phyloP scores from a whole-genome alignment of 805 yeast species.

The Yarrowia alimentaria region DNA sequence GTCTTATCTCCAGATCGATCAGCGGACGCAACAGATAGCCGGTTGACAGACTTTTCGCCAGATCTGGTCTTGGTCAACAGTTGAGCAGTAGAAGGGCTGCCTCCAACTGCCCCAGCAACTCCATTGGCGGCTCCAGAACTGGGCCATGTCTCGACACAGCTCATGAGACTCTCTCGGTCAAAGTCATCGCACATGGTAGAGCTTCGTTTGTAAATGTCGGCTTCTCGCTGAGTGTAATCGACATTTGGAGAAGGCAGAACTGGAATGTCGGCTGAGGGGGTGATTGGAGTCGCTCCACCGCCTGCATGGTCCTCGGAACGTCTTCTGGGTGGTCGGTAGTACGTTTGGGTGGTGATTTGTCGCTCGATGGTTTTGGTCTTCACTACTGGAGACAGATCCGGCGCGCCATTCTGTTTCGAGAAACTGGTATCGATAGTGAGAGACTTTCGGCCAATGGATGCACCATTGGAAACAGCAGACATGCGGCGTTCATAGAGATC shows the following conservation, averaged over 20 bases:
- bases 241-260: slow-evolving; percentile 35
- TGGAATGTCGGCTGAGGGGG: slow-evolving; percentile 34
- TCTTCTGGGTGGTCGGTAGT: slow-evolving; percentile 36
- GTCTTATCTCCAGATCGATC: too few relatives aligned
- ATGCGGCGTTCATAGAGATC: too few relatives aligned
- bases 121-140: too few relatives aligned
- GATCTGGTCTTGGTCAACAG: slow-evolving; percentile 7
- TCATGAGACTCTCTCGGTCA: not conserved
- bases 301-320: slow-evolving; percentile 28
- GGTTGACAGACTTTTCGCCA: not conserved
- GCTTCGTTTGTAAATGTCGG: slow-evolving; percentile 18
- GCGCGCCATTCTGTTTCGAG: too few relatives aligned
- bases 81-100: slow-evolving; percentile 3
- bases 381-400: too few relatives aligned
- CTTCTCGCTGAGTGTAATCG: slow-evolving; percentile 32
- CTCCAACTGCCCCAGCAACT: too few relatives aligned
- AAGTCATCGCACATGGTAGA: slow-evolving; percentile 22
- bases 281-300: slow-evolving; percentile 32
- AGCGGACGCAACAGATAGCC: too few relatives aligned
- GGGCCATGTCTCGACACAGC: not conserved
- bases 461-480: too few relatives aligned
- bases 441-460: slow-evolving; percentile 2
- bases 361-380: too few relatives aligned
- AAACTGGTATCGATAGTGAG: slow-evolving; percentile 17
- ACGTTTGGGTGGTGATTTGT: slow-evolving; percentile 5